Percentiles rank a stretch among this genome's conserved stretches.
Evolutionary conservation across 129 eudicot genomes (phyloP).

Genomic region (Saussurea involucrata): DNA sequence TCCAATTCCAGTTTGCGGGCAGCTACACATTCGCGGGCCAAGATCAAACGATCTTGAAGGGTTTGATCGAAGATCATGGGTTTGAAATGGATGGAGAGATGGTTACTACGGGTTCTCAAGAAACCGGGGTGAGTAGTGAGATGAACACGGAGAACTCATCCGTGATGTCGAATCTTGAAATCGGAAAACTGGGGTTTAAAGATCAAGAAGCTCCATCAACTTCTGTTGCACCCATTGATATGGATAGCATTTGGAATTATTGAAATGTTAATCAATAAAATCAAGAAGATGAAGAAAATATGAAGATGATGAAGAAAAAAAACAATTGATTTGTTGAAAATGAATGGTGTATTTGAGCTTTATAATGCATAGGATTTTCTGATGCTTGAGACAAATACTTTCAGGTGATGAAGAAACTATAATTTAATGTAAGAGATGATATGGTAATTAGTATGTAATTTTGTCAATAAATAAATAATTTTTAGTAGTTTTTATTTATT

Average conservation of each 20-base stretch:
- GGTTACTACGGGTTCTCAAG: slow-evolving; percentile 62
- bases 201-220: slow-evolving; percentile 61
- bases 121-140: slow-evolving; percentile 61
- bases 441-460: slow-evolving; percentile 10
- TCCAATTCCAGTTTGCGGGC: slow-evolving; percentile 21
- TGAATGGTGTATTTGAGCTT: not conserved
- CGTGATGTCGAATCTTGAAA: slow-evolving; percentile 57
- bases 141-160: slow-evolving; percentile 77
- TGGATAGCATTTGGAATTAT: slow-evolving; percentile 57
- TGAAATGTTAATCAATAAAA: slow-evolving; percentile 13
- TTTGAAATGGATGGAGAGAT: slow-evolving; percentile 45
- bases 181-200: slow-evolving; percentile 46
- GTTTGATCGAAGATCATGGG: slow-evolving; percentile 34
- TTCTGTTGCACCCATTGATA: slow-evolving; percentile 48
- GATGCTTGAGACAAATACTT: slow-evolving; percentile 32
- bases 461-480: slow-evolving; percentile 22
- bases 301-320: not conserved
- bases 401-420: slow-evolving; percentile 31
- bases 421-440: slow-evolving; percentile 14
- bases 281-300: not conserved
- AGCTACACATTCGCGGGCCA: slow-evolving; percentile 29
- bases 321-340: not conserved
- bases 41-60: slow-evolving; percentile 49
- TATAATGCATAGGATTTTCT: slow-evolving; percentile 19
- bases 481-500: slow-evolving; percentile 27